A percentile compares a stretch with the other conserved stretches of the same genome.
Evolutionary conservation across 2,329 filamentous ascomycete genomes (phyloP).

Genomic region (Uncinocarpus reesii): DNA sequence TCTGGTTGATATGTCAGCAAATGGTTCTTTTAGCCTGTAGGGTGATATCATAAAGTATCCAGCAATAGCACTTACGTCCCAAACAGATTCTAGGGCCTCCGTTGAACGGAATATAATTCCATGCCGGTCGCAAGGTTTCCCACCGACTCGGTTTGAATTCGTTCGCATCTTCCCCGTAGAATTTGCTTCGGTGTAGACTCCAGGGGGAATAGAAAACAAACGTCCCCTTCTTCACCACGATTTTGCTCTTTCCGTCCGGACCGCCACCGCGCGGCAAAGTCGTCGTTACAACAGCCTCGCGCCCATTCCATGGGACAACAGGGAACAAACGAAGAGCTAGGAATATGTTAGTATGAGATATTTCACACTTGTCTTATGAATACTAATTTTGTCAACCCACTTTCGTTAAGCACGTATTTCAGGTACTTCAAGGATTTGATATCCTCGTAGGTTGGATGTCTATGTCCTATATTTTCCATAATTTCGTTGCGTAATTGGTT

Average conservation of each 20-base stretch:
- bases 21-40: not conserved
- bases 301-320: constrained; percentile 46
- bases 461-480: constrained; percentile 34
- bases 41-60: not conserved
- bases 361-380: not conserved
- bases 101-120: constrained; percentile 47
- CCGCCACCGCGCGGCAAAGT: constrained; percentile 43
- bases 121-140: constrained; percentile 43
- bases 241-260: constrained; percentile 36
- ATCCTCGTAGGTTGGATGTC: constrained; percentile 34
- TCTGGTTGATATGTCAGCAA: constrained; percentile 21
- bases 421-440: constrained; percentile 36
- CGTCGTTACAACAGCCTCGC: constrained; percentile 41
- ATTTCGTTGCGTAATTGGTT: constrained; percentile 29
- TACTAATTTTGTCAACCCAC: constrained; percentile 17
- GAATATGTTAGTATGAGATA: not conserved
- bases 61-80: constrained; percentile 20
- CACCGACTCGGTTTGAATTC: constrained; percentile 43
- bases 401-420: constrained; percentile 31
- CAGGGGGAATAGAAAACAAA: constrained; percentile 37
- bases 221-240: constrained; percentile 40
- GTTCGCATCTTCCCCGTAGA: constrained; percentile 42
- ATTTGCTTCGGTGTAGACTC: constrained; percentile 41
- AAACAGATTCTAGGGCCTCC: constrained; percentile 47
- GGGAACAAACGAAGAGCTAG: constrained; percentile 45